Evolutionary conservation across 1,139 yeast species (phyloP).

Genomic region (Yamadazyma dendronema): DNA sequence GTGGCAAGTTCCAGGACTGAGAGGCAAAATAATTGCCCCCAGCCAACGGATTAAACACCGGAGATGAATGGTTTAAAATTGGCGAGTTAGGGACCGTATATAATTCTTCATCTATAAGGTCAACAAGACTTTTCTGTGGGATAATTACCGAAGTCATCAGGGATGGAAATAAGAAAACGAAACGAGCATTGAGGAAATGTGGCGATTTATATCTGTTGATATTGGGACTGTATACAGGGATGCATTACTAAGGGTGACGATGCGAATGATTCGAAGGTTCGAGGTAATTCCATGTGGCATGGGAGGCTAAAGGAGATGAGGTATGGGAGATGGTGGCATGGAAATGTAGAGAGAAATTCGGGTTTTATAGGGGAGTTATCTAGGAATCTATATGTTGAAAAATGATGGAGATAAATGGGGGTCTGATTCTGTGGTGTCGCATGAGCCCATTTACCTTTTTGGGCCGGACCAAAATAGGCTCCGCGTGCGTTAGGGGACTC

Average conservation of each 20-base stretch:
- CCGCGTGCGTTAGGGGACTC: background rate
- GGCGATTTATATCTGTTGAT: slow-evolving; percentile 10
- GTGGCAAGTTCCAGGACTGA: background rate
- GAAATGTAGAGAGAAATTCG: background rate
- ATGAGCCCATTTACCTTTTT: background rate
- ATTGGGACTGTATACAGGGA: slow-evolving; percentile 5
- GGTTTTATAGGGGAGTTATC: background rate
- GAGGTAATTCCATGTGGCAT: slow-evolving; percentile 1
- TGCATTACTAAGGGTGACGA: slow-evolving; percentile 4
- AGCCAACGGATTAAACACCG: slow-evolving; percentile 10
- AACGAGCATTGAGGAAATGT: slow-evolving; percentile 1
- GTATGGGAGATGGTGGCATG: too few species aligned
- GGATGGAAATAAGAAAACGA: background rate
- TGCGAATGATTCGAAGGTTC: slow-evolving; percentile 7
- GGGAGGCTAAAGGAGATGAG: background rate
- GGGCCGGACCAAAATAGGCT: background rate
- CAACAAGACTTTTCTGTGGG: slow-evolving; percentile 57
- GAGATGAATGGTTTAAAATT: slow-evolving; percentile 11
- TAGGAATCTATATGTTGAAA: too few species aligned
- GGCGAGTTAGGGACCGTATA: slow-evolving; percentile 45
- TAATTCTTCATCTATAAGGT: slow-evolving; percentile 65
- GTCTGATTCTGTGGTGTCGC: background rate
- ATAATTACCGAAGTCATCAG: slow-evolving; percentile 48
- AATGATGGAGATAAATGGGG: too few species aligned
- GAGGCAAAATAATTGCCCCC: slow-evolving; percentile 3